Evolutionary conservation across 352 stramenopile genomes (phyloP).

Genomic region (Globisporangium heterothallicum): DNA sequence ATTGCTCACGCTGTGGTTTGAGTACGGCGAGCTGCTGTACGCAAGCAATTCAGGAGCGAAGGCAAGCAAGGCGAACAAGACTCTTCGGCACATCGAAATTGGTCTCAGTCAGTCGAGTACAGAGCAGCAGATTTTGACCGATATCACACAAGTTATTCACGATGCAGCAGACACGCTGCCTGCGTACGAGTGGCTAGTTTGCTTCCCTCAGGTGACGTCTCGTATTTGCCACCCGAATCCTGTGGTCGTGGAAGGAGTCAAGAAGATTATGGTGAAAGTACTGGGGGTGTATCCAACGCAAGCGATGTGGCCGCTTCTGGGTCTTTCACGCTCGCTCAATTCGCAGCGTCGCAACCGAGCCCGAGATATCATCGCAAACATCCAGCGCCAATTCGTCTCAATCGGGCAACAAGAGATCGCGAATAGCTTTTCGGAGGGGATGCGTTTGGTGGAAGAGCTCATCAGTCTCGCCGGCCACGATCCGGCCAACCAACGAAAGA

Average conservation of each 20-base stretch:
- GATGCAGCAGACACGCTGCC: conserved; percentile 50
- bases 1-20: conserved; percentile 97
- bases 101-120: conserved; percentile 42
- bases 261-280: conserved; percentile 92
- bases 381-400: conserved; percentile 64
- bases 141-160: conserved; percentile 62
- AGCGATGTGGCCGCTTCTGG: conserved; percentile 96
- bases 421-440: conserved; percentile 84
- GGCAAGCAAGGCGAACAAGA: conserved; percentile 49
- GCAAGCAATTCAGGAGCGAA: conserved; percentile 17
- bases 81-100: conserved; percentile 55
- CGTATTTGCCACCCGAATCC: conserved; percentile 88
- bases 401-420: conserved; percentile 57
- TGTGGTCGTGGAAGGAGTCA: conserved; percentile 85
- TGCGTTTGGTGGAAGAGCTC: conserved; percentile 90
- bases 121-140: conserved; percentile 56
- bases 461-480: conserved; percentile 91
- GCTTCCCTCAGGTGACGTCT: conserved; percentile 97
- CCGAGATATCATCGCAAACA: conserved; percentile 54
- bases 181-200: conserved; percentile 95
- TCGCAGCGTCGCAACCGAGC: conserved; percentile 55
- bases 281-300: conserved; percentile 93
- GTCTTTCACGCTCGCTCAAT: conserved; percentile 91
- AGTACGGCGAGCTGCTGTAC: conserved; percentile 88
- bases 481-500: conserved; percentile 73